Evolutionary conservation across 148 eudicot species (phyloP).

Genomic region (Vaccinium myrtillus): DNA sequence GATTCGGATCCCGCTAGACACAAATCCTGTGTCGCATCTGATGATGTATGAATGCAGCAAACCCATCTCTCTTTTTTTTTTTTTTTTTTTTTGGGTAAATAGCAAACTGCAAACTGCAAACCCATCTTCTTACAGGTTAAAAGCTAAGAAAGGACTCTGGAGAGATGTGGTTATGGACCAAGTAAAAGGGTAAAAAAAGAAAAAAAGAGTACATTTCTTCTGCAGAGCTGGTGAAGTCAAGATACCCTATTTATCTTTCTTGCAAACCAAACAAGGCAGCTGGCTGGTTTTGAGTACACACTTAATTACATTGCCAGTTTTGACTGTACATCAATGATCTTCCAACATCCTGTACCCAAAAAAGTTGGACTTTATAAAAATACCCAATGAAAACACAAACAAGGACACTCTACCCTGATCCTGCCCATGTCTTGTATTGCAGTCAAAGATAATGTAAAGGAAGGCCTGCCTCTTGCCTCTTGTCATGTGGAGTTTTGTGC

Average conservation of each 20-base stretch:
- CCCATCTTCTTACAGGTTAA: not conserved
- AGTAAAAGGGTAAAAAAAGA: not conserved
- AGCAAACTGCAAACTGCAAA: not conserved
- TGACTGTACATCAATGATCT: constrained; percentile 5
- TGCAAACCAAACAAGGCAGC: constrained; percentile 18
- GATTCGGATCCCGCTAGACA: too few species aligned
- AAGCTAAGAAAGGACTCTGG: not conserved
- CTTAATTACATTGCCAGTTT: too few species aligned
- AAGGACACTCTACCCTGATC: not conserved
- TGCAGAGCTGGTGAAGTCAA: constrained; percentile 15
- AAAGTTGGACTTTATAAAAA: not conserved
- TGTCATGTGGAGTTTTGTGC: not conserved
- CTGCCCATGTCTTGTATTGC: constrained; percentile 8
- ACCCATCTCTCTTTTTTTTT: too few species aligned
- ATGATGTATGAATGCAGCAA: not conserved
- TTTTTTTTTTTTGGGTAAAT: too few species aligned
- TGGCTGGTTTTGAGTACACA: constrained; percentile 13
- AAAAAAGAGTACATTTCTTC: constrained; percentile 1
- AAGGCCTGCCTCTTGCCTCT: not conserved
- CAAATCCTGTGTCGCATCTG: too few species aligned
- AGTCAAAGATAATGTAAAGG: not conserved
- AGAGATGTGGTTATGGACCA: not conserved
- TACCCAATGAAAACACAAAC: not conserved
- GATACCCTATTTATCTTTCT: not conserved
- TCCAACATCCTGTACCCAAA: not conserved